phyloP scores from a whole-genome alignment of 148 eudicot genomes.

The Rhododendron williamsianum region DNA sequence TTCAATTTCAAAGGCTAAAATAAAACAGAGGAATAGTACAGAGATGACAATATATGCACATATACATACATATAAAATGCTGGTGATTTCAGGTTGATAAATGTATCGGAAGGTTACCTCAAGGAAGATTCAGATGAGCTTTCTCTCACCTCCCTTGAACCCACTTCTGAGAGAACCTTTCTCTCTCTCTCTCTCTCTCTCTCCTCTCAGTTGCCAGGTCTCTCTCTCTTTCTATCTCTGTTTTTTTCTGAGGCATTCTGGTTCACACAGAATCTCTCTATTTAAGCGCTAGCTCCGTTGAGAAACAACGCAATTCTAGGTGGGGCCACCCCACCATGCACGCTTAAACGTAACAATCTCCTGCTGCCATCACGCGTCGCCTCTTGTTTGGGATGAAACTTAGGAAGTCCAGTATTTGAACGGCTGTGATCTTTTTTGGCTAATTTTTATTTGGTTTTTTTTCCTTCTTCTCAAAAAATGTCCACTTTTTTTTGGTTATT shows the following conservation, averaged over 20 bases:
- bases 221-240: background rate
- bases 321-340: background rate
- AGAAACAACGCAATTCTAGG: background rate
- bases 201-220: background rate
- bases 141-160: background rate
- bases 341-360: background rate
- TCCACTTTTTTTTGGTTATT: no score
- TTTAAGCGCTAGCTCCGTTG: background rate
- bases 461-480: background rate
- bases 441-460: background rate
- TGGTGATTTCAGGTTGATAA: background rate
- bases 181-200: background rate
- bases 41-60: background rate
- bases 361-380: background rate
- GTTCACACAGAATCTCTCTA: background rate
- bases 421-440: background rate
- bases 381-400: background rate
- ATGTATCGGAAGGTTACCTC: background rate
- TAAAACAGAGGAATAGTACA: background rate
- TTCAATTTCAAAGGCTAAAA: background rate
- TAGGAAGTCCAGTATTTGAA: background rate
- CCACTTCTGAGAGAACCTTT: background rate
- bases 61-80: background rate
- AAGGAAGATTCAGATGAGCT: background rate
- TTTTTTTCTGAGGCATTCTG: background rate